A percentile compares a stretch with the other conserved stretches of the same genome.
Evolutionary conservation across 768 basidiomycete species (phyloP).

Genomic region (Trametes coccinea): DNA sequence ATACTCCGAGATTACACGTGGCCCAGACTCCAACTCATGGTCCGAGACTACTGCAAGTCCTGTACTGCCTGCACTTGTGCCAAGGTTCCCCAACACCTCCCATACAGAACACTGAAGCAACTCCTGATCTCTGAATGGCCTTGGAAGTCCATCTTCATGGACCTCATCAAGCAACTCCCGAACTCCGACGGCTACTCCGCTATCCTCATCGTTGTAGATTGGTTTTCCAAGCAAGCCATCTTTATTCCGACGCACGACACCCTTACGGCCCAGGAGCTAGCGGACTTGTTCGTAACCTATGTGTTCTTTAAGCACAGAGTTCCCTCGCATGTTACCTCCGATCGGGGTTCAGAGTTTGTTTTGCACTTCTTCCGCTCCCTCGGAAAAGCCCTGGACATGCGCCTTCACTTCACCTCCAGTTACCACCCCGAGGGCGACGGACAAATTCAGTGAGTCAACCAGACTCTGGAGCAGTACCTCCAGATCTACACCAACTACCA

Average conservation of each 20-base stretch:
- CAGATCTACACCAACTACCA: slow-evolving; percentile 12
- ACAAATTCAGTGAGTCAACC: slow-evolving; percentile 35
- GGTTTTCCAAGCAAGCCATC: not conserved
- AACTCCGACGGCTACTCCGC: no score
- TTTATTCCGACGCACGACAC: slow-evolving; percentile 28
- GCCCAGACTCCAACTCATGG: not conserved
- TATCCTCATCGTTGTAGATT: no score
- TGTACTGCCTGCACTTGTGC: not conserved
- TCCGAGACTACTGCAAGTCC: not conserved
- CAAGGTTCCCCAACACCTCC: not conserved
- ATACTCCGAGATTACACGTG: not conserved
- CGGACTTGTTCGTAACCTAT: slow-evolving; percentile 19
- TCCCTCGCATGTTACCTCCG: slow-evolving; percentile 15
- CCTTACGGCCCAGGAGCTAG: slow-evolving; percentile 24
- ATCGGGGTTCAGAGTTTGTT: slow-evolving; percentile 14
- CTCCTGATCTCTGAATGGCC: not conserved
- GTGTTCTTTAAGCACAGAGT: slow-evolving; percentile 17
- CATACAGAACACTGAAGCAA: not conserved
- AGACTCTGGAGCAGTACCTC: slow-evolving; percentile 30
- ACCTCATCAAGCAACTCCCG: no score
- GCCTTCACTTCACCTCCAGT: slow-evolving; percentile 15
- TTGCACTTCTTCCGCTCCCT: slow-evolving; percentile 17
- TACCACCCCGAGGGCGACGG: slow-evolving; percentile 38
- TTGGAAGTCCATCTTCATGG: not conserved
- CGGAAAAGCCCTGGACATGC: slow-evolving; percentile 4